phyloP scores from a whole-genome alignment of 2,329 filamentous ascomycete genomes.

The Microcyclosporella mali region DNA sequence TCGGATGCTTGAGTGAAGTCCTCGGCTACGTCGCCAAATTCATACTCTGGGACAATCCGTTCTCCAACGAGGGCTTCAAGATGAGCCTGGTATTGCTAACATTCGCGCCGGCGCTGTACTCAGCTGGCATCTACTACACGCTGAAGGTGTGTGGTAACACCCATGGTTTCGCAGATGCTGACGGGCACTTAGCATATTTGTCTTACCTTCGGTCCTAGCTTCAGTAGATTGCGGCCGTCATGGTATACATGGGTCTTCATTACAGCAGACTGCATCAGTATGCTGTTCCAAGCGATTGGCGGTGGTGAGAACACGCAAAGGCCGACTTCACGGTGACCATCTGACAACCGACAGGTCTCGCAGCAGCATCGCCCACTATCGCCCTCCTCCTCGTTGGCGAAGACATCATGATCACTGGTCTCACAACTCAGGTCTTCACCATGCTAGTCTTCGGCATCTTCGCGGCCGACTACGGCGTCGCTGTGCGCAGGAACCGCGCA shows the following conservation, averaged over 20 bases:
- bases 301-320: slow-evolving; percentile 37
- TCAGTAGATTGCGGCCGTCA: slow-evolving; percentile 23
- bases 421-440: slow-evolving; percentile 51
- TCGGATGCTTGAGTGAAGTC: slow-evolving; percentile 39
- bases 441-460: slow-evolving; percentile 44
- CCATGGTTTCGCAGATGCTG: slow-evolving; percentile 14
- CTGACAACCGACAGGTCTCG: slow-evolving; percentile 28
- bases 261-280: slow-evolving; percentile 51
- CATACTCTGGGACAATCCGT: slow-evolving; percentile 39
- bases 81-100: slow-evolving; percentile 41
- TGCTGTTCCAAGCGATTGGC: slow-evolving; percentile 54
- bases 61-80: slow-evolving; percentile 38
- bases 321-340: no score
- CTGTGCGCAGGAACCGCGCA: slow-evolving; percentile 15
- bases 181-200: slow-evolving; percentile 32
- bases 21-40: slow-evolving; percentile 41
- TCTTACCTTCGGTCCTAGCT: slow-evolving; percentile 35
- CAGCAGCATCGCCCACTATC: slow-evolving; percentile 44
- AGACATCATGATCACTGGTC: slow-evolving; percentile 53
- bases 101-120: slow-evolving; percentile 41
- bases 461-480: slow-evolving; percentile 33
- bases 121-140: slow-evolving; percentile 41
- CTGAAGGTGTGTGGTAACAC: slow-evolving; percentile 16
- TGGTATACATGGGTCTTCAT: slow-evolving; percentile 53
- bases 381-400: slow-evolving; percentile 44